phyloP scores from a whole-genome alignment of 768 basidiomycete species.

The Serendipita indica region DNA sequence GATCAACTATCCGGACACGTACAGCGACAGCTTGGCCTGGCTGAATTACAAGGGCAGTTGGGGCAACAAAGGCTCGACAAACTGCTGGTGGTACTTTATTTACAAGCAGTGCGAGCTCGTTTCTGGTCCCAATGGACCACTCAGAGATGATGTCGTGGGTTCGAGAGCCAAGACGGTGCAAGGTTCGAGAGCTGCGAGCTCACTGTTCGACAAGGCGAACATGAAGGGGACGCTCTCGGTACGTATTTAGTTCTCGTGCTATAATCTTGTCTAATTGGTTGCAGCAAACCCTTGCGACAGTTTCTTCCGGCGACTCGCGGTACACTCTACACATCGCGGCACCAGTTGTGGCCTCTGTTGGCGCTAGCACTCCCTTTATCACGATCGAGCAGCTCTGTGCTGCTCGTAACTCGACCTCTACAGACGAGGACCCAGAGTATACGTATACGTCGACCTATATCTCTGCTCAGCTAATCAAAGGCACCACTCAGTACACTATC shows the following conservation, averaged over 20 bases:
- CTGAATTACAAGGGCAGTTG: conserved; percentile 10
- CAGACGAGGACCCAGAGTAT: neutral
- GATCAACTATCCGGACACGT: conserved; percentile 13
- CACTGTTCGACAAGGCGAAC: neutral
- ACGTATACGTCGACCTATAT: conserved; percentile 3
- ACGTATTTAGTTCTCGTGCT: neutral
- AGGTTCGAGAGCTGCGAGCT: neutral
- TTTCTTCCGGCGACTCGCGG: neutral
- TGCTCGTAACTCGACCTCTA: neutral
- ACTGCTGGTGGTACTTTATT: conserved; percentile 12
- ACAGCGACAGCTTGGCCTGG: conserved; percentile 5
- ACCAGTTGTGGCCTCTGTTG: neutral
- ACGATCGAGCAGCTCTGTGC: conserved; percentile 10
- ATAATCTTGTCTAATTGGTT: neutral
- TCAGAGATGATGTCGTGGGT: conserved; percentile 7
- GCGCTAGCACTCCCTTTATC: neutral
- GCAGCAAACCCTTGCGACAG: conserved; percentile 10
- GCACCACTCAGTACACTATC: neutral
- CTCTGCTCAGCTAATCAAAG: neutral
- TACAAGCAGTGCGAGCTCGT: conserved; percentile 12
- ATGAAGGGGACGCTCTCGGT: conserved; percentile 8
- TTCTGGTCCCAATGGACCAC: conserved; percentile 1
- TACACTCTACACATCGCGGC: neutral
- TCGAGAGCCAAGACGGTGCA: no score
- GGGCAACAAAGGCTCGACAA: conserved; percentile 9